Evolutionary conservation across 495 filamentous ascomycete species (phyloP), one percentile per base, ranked within the genome.

Genomic region (Lepidopterella palustris): DNA sequence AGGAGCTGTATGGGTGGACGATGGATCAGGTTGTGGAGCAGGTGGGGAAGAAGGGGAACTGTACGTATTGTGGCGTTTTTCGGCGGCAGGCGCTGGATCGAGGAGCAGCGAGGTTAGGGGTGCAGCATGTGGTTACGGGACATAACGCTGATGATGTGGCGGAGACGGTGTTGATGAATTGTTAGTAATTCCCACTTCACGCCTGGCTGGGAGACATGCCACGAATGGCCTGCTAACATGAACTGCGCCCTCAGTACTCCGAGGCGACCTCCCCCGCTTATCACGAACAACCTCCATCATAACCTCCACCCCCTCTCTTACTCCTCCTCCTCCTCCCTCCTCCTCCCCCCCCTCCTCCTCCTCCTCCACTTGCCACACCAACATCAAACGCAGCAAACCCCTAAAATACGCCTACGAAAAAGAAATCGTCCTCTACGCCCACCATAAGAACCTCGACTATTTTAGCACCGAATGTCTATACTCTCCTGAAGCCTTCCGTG

Each of bases 391-490:
- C 58, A 92, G 88, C 70, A 98, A 98, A 74, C 93, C 93, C 35
- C 77, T 98, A 27, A 98, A 97, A 74, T 98, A 97, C 70, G 90
- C 92, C 0, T 98, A 97, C 68, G 95, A 98, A 71, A 98, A 98
- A 76, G 93, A 98, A 67, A 98, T 98, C 58, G 93, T 98, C 8
- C 78, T 97, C 11, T 98, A 98, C 70, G 93, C 93, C 18, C 88
- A 96, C 64, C 90, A 98, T 74, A 92, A 92, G 69, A 88, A 90
- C 69, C 79, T 98, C 58, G 93, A 97, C 71, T 98, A 98, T 74
- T 98, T 98, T 74, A 92, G 84, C 62, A 98, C 93, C 0, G 93
- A 98, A 76, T 98, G 93, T 76, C 90, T 97, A 55, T 98, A 98
- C 75, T 95, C 90, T 51, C 93, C 93, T 0, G 93, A 98, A 76